A percentile compares a stretch with the other conserved stretches of the same genome.
Evolutionary conservation across 1,139 yeast genomes (phyloP).

Genomic region (Diutina pseudorugosa): DNA sequence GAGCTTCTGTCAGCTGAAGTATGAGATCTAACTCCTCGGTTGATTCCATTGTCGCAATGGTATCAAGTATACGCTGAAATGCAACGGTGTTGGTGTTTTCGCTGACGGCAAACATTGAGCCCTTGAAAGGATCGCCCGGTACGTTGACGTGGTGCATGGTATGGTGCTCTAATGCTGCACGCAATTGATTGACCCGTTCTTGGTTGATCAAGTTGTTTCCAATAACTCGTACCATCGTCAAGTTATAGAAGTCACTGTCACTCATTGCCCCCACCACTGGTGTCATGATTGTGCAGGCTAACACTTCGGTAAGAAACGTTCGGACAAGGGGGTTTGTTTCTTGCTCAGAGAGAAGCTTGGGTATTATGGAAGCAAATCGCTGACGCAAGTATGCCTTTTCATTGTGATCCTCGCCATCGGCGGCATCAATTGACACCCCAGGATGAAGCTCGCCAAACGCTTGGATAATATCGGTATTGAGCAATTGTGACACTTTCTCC

Average conservation of each 20-base stretch:
- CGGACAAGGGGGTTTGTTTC: constrained; percentile 43
- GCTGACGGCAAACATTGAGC: constrained; percentile 6
- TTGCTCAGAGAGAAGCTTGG: constrained; percentile 32
- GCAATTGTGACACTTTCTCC: background rate
- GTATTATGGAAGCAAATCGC: constrained; percentile 32
- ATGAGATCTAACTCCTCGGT: constrained; percentile 25
- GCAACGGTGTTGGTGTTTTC: constrained; percentile 8
- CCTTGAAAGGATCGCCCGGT: constrained; percentile 8
- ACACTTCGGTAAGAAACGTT: constrained; percentile 48
- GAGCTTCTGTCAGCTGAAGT: background rate
- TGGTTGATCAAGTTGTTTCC: constrained; percentile 64
- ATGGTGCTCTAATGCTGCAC: constrained; percentile 62
- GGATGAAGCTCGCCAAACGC: constrained; percentile 42
- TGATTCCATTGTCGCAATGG: constrained; percentile 47
- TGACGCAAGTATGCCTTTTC: constrained; percentile 42
- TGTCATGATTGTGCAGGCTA: constrained; percentile 37
- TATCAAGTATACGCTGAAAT: constrained; percentile 34
- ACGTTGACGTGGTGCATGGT: constrained; percentile 17
- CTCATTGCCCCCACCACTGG: constrained; percentile 43
- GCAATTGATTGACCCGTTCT: constrained; percentile 59
- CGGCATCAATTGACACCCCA: constrained; percentile 32
- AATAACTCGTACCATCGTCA: constrained; percentile 44
- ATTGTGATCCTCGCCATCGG: constrained; percentile 18
- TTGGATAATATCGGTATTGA: background rate
- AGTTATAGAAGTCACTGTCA: constrained; percentile 73